Evolutionary conservation across 345 rosid species (phyloP), one percentile per base, ranked within the genome.

Genomic region (Turnera subulata): DNA sequence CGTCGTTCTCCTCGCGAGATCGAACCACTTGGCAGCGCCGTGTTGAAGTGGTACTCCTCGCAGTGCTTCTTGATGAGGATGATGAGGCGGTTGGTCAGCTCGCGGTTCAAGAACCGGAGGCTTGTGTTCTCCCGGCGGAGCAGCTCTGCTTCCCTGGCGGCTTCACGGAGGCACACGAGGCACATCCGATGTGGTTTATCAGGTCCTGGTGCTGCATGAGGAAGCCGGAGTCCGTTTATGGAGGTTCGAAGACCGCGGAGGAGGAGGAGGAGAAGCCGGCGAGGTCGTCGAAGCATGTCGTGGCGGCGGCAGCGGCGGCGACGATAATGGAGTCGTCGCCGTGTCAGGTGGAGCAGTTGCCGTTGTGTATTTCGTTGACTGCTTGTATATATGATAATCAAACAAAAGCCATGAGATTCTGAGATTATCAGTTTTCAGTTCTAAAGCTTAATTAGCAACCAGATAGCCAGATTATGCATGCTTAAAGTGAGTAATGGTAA

Each of bases 71-170:
- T 32, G 73, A 81, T 39, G 61, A 77, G n/a, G n/a, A n/a, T n/a
- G n/a, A n/a, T n/a, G n/a, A n/a, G 76, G 26, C 82, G 78, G 62
- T 76, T 74, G 72, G 73, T 76, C 35, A 91, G 84, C 66, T 84
- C 78, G 46, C 61, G 22, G 70, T 91, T 91, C 4, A 83, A 75
- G 9, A 57, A 69, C 15, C 88, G 82, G 47, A 91, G 86, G 42
- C 74, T 63, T 2, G 64, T 76, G 58, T 88, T 91, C 52, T 91
- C 92, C 12, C 48, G 78, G 47, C 81, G 85, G 23, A 88, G 76
- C n/a, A 75, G 66, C 38, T 84, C 90, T 10, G 82, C 58, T 20
- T 88, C 95, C 48, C 47, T 65, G 15, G 73, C 58, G 29, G 72
- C 40, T 42, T 80, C 62, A 57, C 90, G 86, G 53, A 81, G 78